These are phyloP conservation scores for Fagus crenata DNA, from an alignment of 306 rosid genomes.

Conservation along the genomic window DNA sequence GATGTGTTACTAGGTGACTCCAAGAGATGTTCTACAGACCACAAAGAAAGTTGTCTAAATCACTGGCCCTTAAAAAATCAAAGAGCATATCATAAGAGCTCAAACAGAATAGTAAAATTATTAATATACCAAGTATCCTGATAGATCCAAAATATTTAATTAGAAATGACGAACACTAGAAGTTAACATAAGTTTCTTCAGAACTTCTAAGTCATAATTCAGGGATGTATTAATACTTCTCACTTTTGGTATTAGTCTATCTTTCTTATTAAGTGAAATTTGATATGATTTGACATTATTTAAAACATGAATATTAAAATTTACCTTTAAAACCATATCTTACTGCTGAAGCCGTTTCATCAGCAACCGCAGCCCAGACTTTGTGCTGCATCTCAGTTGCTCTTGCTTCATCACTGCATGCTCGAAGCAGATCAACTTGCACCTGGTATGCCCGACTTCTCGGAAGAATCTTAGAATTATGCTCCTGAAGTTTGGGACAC, in stretches of 20 bases:
- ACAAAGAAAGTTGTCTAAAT: conserved; percentile 17
- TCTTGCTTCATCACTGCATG: conserved; percentile 65
- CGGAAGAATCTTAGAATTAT: conserved; percentile 74
- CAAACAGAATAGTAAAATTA: neutral
- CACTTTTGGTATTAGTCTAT: conserved; percentile 3
- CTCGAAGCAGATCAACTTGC: conserved; percentile 94
- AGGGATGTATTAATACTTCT: neutral
- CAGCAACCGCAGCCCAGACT: conserved; percentile 96
- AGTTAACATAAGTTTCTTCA: neutral
- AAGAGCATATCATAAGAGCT: neutral
- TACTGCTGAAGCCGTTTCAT: conserved; percentile 94
- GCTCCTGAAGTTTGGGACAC: conserved; percentile 73
- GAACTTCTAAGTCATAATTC: neutral
- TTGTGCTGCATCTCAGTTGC: conserved; percentile 68
- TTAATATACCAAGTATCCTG: neutral
- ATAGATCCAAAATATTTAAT: neutral
- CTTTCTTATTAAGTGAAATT: neutral
- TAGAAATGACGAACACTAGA: neutral
- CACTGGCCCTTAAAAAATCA: neutral
- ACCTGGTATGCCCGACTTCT: conserved; percentile 93
- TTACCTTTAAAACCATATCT: conserved; percentile 91
- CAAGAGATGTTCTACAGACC: conserved; percentile 60
- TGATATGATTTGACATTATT: conserved; percentile 6
- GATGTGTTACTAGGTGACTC: conserved; percentile 47
- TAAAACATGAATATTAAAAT: conserved; percentile 4